Base-by-base conservation (phyloP, 1,284 basidiomycete genomes). In the Ceratobasidium sp. region DNA sequence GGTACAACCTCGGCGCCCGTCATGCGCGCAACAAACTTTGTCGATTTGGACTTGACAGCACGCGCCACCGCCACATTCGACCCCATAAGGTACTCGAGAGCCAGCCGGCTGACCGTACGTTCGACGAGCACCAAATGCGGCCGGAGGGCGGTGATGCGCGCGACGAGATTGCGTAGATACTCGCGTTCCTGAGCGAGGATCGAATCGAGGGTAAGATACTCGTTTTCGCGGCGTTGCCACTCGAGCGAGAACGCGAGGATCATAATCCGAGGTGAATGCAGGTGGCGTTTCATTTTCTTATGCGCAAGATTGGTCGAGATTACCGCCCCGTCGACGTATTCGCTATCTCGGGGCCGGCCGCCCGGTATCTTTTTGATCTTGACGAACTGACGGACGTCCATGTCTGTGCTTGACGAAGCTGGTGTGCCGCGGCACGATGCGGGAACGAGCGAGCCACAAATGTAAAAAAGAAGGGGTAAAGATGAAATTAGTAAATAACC, bases 341-440 rank as follows among this genome's bases (percentile, higher is more conserved):
- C 96, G 13, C 95, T 98, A 81, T 99, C 95, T 39, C 86, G 88
- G 43, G 96, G 95, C 65, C 88, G 86, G 13, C 98, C 98, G 14
- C 98, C 98, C 0, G 98, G 96, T 22, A 99, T 93, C 82, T 98
- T 97, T 85, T 99, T 99, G 83, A 99, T 96, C 85, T 99, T 99
- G 77, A 99, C 94, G 79, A 98, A 98, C 34, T 92, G 88, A 61
- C 97, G 88, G 24, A 98, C 92, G 81, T 99, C 97, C 87, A 98
- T 96, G 79, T 98, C 96, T 69, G 94, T 93, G 1, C 46, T 61
- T 49, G 68, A 71, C 14, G 68, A 59, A 13, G 82, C 13, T 82
- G 81, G 1, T 84, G 81, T 54, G 84, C 81, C 0, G 84, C 82
- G 9, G 80, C 79, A 7, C 8, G 4, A n/a, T n/a, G n/a, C n/a